These are phyloP conservation scores for Kluyveromyces marxianus DNA, from an alignment of 1,139 yeast species.

Conservation along the genomic window DNA sequence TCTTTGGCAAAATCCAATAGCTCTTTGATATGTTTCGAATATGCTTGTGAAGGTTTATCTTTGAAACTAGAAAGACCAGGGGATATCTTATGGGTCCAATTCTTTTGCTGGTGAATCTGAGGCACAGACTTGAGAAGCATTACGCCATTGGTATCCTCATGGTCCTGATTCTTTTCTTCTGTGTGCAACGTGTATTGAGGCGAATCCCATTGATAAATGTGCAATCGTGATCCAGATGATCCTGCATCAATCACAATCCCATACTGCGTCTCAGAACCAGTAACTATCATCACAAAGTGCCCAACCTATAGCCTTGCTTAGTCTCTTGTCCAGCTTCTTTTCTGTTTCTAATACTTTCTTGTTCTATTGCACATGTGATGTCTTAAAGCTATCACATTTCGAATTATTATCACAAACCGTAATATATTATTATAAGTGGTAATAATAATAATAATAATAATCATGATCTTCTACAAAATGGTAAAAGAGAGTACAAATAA, in stretches of 20 bases:
- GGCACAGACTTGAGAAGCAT: slow-evolving; percentile 48
- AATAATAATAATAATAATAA: no score
- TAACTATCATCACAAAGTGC: not conserved
- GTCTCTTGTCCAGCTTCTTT: not conserved
- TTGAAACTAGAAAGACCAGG: slow-evolving; percentile 65
- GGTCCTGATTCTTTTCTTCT: slow-evolving; percentile 6
- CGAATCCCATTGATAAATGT: slow-evolving; percentile 61
- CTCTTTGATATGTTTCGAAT: slow-evolving; percentile 52
- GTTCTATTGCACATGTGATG: not conserved
- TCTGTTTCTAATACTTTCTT: not conserved
- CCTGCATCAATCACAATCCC: slow-evolving; percentile 70
- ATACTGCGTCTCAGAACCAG: slow-evolving; percentile 4
- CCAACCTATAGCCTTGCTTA: not conserved
- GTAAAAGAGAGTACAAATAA: no score
- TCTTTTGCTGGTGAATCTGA: slow-evolving; percentile 46
- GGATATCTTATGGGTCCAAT: slow-evolving; percentile 53
- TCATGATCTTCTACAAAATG: no score
- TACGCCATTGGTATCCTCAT: slow-evolving; percentile 22
- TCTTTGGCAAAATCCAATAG: slow-evolving; percentile 51
- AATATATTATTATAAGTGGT: no score
- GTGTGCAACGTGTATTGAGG: slow-evolving; percentile 27
- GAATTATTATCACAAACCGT: no score
- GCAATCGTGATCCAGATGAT: slow-evolving; percentile 71
- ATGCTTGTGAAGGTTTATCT: slow-evolving; percentile 43
- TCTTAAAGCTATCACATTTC: no score